A percentile compares a stretch with the other conserved stretches of the same genome.
phyloP scores from a whole-genome alignment of 1,139 yeast species.

The Hansenula sp. region DNA sequence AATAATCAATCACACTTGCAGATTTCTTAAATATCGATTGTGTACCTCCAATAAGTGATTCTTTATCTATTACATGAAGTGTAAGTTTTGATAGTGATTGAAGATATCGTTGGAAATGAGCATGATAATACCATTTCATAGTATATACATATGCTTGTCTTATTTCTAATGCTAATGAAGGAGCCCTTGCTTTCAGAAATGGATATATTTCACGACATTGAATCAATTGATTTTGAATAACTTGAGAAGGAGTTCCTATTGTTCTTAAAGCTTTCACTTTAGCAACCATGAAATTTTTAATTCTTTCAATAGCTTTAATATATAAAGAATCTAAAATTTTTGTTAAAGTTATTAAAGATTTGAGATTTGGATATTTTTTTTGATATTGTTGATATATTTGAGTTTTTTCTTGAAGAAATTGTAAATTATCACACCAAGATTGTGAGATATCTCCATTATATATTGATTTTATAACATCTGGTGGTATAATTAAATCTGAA shows the following conservation, averaged over 20 bases:
- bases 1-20: conserved; percentile 9
- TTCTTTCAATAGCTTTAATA: conserved; percentile 50
- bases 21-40: conserved; percentile 8
- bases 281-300: conserved; percentile 61
- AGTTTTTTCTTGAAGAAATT: conserved; percentile 51
- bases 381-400: conserved; percentile 40
- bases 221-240: conserved; percentile 64
- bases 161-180: conserved; percentile 69
- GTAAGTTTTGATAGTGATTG: conserved; percentile 67
- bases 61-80: conserved; percentile 46
- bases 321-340: conserved; percentile 11
- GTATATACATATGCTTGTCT: conserved; percentile 79
- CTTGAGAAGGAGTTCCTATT: conserved; percentile 54
- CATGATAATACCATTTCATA: conserved; percentile 87
- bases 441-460: conserved; percentile 41
- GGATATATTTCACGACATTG: conserved; percentile 54
- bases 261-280: conserved; percentile 60
- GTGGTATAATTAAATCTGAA: conserved; percentile 71
- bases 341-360: conserved; percentile 10
- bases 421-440: conserved; percentile 57
- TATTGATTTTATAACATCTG: conserved; percentile 51
- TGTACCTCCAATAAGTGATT: conserved; percentile 43
- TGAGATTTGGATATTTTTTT: conserved; percentile 12
- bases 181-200: conserved; percentile 52
- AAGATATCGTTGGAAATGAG: conserved; percentile 74